Base-by-base conservation (phyloP, 2,329 filamentous ascomycete genomes). In the Hymenoscyphus linearis region DNA sequence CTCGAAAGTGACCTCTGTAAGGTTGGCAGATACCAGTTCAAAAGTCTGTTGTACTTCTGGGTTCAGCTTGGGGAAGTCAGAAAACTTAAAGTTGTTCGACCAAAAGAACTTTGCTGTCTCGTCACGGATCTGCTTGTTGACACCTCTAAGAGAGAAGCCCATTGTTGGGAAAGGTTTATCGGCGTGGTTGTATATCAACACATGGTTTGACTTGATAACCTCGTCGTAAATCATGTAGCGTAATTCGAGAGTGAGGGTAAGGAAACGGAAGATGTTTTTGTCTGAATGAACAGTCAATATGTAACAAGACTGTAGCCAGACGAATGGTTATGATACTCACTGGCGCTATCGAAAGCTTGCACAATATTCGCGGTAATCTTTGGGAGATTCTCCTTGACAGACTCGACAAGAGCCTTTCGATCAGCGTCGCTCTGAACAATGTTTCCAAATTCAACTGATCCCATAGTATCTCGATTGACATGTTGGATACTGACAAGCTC, bases 101-200 rank as follows among this genome's bases (percentile, higher is more conserved):
- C 59, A 66, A 47, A 67, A 67, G 50, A 68, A 62, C 3, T 56
- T 35, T 3, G n/a, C 9, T 2, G 59, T 59, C 59, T 69, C 66
- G 22, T 50, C 16, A 14, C 63, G 58, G 10, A 67, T 60, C 10
- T 52, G 35, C 50, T 61, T 63, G 47, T 60, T 65, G 25, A 62
- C 60, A 14, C 40, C 52, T 59, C 65, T 53, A n/a, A 69, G 52
- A 12, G 60, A 58, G 10, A 67, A 47, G 10, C 22, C 62, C 22
- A 63, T 31, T 6, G 26, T 44, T 16, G 10, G 26, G 1, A 22
- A 13, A 12, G 16, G 18, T 4, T 13, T 22, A 34, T 4, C n/a
- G 4, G 3, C 22, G 9, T 2, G 2, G 5, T 10, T 37, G 22
- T 50, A 52, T 13, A 6, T 6, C 9, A 58, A 14, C 2, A 13